Percentiles rank a stretch among this genome's conserved stretches.
Conservation (phyloP, 192 early-diverging fungal species). For the Linnemannia hyalina region DNA sequence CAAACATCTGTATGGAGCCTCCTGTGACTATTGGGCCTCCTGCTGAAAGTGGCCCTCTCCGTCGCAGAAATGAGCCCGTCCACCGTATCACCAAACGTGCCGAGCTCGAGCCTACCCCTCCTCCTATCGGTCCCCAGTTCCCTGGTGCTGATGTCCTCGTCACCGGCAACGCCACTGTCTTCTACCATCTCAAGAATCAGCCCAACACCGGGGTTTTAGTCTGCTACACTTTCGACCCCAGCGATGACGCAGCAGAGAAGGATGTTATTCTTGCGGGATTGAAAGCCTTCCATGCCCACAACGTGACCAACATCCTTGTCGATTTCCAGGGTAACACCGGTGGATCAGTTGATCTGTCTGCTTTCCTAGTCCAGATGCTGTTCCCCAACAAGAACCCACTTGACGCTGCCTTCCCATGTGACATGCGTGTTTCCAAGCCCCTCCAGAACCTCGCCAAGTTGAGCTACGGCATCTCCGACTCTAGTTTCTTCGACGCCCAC, state of each 20-base stretch:
- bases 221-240: background rate
- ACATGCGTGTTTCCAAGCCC: background rate
- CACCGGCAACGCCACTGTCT: background rate
- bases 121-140: background rate
- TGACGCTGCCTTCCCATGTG: background rate
- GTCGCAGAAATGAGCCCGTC: background rate
- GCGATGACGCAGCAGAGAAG: background rate
- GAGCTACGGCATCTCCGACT: background rate
- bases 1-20: background rate
- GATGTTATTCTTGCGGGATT: background rate
- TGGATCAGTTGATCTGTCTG: background rate
- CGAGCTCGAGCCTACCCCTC: background rate
- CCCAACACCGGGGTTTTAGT: conserved; percentile 15
- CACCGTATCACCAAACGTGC: background rate
- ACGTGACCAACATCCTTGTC: conserved; percentile 21
- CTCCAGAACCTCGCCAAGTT: background rate
- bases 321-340: conserved; percentile 13
- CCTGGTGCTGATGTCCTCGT: background rate
- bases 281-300: background rate
- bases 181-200: conserved; percentile 4
- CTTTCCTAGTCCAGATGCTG: conserved; percentile 3
- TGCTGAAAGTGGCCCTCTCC: background rate
- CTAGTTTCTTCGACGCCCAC: background rate
- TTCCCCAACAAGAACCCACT: conserved; percentile 10
- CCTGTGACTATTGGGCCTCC: background rate